These are phyloP conservation scores for Coemansia sp. DNA, from an alignment of 192 early-diverging fungal genomes.

Conservation along the genomic window DNA sequence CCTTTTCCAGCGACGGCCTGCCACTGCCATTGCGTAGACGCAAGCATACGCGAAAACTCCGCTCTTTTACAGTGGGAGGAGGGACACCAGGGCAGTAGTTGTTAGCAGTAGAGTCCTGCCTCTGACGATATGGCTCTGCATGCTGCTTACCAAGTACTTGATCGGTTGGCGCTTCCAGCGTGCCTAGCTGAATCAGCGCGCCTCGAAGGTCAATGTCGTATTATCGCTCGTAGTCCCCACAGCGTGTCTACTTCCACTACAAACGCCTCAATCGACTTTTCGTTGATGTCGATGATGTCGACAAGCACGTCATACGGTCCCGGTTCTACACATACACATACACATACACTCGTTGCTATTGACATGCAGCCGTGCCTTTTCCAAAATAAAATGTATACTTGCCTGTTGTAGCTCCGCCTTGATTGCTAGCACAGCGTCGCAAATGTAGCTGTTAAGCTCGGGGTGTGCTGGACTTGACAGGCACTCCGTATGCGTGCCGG, in stretches of 20 bases:
- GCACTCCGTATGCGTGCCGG: conserved; percentile 47
- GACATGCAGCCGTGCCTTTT: neutral
- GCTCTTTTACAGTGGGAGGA: conserved; percentile 6
- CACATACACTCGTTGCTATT: neutral
- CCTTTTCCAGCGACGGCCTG: conserved; percentile 31
- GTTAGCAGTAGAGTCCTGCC: neutral
- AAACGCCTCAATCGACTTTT: conserved; percentile 27
- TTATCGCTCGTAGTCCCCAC: conserved; percentile 16
- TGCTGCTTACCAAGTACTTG: conserved; percentile 14
- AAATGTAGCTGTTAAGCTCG: conserved; percentile 52
- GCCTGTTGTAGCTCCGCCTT: conserved; percentile 43
- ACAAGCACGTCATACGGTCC: conserved; percentile 30
- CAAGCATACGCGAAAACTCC: conserved; percentile 32
- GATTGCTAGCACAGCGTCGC: conserved; percentile 38
- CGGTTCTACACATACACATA: conserved; percentile 12
- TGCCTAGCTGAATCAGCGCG: conserved; percentile 30
- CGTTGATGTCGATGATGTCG: conserved; percentile 26
- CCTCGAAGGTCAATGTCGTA: conserved; percentile 40
- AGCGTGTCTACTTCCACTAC: conserved; percentile 25
- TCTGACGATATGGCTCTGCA: neutral
- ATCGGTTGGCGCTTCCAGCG: conserved; percentile 21
- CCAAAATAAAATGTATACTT: neutral
- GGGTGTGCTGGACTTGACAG: conserved; percentile 56
- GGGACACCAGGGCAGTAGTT: neutral
- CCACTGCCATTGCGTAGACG: conserved; percentile 18